Base-by-base conservation (phyloP, 768 basidiomycete species). In the Xerocomellus dryophilus region DNA sequence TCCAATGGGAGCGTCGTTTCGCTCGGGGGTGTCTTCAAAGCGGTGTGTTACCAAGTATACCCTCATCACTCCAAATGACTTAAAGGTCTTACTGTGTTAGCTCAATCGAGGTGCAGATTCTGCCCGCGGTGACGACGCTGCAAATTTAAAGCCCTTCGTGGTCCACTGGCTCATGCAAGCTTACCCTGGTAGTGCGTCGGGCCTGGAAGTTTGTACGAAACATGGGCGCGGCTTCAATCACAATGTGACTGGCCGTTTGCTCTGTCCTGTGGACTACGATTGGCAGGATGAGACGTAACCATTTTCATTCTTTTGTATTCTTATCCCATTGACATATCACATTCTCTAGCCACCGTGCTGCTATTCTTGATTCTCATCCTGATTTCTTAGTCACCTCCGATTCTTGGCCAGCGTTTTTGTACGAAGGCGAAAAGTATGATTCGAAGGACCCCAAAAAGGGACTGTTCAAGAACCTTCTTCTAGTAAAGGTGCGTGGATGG, bases 221-320 rank as follows among this genome's bases (percentile, higher is more conserved):
- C 10, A 14, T 17, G 50, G 23, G 2, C 29, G 40, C 2, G 55
- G 56, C 1, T 53, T 60, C 32, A 21, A 50, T 6, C 51, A 60
- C 14, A 35, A 60, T 2, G 34, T 29, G 8, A 61, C 57, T 4
- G 60, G 49, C 5, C 12, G 34, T 2, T 27, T 61, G 1, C 40
- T 61, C 5, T 55, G 57, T 15, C 57, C 57, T 2, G 42, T 54
- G 2, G 60, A 61, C 39, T 61, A 58, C 34, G 7, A 35, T 35
- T 35, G 34, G 34, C 12, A 35, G 15, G 34, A 35, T 35, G 34
- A 35, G 34, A 31, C 11, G 31, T 31, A 31, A 31, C 9, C 11
- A 11, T 2, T 18, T 31, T 31, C 9, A 4, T 31, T 31, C 31
- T 31, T 31, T 11, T 31, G 11, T 31, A 31, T 31, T 31, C 31